Base-by-base conservation (phyloP, 805 yeast genomes). In the Candida glaebosa region DNA sequence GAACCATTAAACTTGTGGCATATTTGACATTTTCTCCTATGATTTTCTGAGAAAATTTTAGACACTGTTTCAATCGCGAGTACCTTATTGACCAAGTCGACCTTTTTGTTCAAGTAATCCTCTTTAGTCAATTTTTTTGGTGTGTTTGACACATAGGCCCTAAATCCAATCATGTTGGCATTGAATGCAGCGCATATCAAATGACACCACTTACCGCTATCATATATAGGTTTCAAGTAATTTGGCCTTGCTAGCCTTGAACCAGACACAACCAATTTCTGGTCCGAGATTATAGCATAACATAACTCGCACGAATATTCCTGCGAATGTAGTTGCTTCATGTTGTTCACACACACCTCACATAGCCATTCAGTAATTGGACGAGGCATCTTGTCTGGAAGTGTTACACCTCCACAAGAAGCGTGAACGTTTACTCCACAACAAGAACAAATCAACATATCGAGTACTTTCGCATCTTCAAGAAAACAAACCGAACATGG, bases 381-480 rank as follows among this genome's bases (percentile, higher is more conserved):
- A 15, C 43, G 50, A 3, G 43, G 38, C 17, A 39, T 48, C 7
- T 50, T 50, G 4, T 54, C 49, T n/a, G 43, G 53, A 18, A 49
- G 41, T 9, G 17, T 43, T 22, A 46, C 41, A 0, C 95, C 96
- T 53, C 81, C 82, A 53, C 96, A 89, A 0, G 73, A 58, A 2
- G 76, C 67, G 57, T 89, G 96, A 2, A 82, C 87, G 41, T 71
- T 71, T 24, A 87, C 61, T 0, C 85, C 85, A 66, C 96, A 89
- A 20, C 70, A 66, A 2, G 68, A 53, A 57, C 96, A 88, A 1
- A 71, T 61, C 7, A 84, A 49, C 50, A 76, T 65, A 28, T 71
- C 73, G 3, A 64, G 49, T 1, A 38, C 24, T 3, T 18, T 37
- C 28, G n/a, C 19, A 28, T 18, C 36, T 7, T 38, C 20, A 10